phyloP scores from a whole-genome alignment of 805 yeast genomes.

The Vanderwaltozyma tropicalis region DNA sequence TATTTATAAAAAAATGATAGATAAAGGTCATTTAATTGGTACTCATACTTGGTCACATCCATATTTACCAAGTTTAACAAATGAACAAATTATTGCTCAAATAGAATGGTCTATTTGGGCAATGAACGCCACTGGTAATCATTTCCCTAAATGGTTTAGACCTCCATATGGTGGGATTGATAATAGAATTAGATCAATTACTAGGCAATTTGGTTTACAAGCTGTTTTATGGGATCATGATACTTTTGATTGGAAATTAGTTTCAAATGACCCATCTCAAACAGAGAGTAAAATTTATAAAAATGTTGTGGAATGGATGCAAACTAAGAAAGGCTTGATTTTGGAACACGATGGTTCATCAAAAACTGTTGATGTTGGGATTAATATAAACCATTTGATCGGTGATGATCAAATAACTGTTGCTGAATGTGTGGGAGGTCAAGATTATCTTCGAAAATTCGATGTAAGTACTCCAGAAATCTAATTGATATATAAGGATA shows the following conservation, averaged over 20 bases:
- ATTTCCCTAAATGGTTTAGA: conserved; percentile 84
- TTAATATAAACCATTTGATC: conserved; percentile 45
- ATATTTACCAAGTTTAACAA: conserved; percentile 64
- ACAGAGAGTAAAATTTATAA: conserved; percentile 42
- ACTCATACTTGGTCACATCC: conserved; percentile 92
- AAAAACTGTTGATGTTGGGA: conserved; percentile 59
- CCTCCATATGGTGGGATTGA: conserved; percentile 97
- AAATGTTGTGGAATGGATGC: conserved; percentile 48
- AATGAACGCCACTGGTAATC: conserved; percentile 85
- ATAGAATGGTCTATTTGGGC: conserved; percentile 96
- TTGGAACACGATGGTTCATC: conserved; percentile 76
- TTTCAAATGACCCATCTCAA: conserved; percentile 34
- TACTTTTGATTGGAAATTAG: conserved; percentile 81
- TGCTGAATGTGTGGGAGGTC: conserved; percentile 65
- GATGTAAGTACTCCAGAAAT: too few species aligned
- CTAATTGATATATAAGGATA: too few species aligned
- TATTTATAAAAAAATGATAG: conserved; percentile 45
- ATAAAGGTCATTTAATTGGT: conserved; percentile 68
- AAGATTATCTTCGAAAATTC: conserved; percentile 41
- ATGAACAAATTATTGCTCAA: conserved; percentile 80
- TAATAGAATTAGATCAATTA: conserved; percentile 69
- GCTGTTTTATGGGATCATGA: conserved; percentile 88
- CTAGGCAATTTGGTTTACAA: conserved; percentile 77
- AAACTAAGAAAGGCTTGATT: conserved; percentile 48
- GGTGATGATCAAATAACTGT: conserved; percentile 61